These are phyloP conservation scores for Staphylotrichum tortipilum DNA, from an alignment of 495 filamentous ascomycete genomes.

Conservation along the genomic window DNA sequence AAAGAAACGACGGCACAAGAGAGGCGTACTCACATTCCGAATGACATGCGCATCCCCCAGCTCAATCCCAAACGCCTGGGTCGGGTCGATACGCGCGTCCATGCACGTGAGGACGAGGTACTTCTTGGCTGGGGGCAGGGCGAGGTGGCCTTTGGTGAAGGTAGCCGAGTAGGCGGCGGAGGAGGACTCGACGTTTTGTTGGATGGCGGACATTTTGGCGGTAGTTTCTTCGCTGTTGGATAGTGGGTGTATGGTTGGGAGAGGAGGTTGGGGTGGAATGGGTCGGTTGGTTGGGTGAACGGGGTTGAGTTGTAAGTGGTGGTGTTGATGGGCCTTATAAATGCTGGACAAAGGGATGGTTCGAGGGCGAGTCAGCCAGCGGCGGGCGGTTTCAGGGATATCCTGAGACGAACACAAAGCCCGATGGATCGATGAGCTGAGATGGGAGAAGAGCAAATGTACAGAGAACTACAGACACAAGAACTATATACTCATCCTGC, in stretches of 20 bases:
- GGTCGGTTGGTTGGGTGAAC: too few species aligned
- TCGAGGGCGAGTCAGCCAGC: too few species aligned
- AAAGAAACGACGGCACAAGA: neutral
- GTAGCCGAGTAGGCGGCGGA: slow-evolving; percentile 54
- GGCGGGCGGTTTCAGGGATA: too few species aligned
- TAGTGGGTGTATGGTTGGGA: neutral
- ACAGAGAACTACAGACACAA: too few species aligned
- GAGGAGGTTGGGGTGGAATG: neutral
- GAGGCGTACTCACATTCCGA: slow-evolving; percentile 45
- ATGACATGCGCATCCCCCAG: slow-evolving; percentile 77
- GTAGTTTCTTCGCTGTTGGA: neutral
- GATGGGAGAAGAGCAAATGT: neutral
- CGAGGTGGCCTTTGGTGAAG: slow-evolving; percentile 57
- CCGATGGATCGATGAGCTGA: too few species aligned
- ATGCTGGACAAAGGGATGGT: too few species aligned
- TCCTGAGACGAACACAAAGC: too few species aligned
- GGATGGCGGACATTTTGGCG: slow-evolving; percentile 31
- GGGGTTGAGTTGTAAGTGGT: too few species aligned
- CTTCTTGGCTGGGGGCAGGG: slow-evolving; percentile 65
- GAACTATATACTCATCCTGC: too few species aligned
- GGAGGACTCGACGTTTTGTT: slow-evolving; percentile 46
- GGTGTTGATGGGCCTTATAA: too few species aligned
- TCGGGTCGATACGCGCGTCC: slow-evolving; percentile 73
- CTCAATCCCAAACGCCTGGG: slow-evolving; percentile 60
- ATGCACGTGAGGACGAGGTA: slow-evolving; percentile 67